These are phyloP conservation scores for Globisporangium alternatum DNA, from an alignment of 352 stramenopile species.

Conservation along the genomic window DNA sequence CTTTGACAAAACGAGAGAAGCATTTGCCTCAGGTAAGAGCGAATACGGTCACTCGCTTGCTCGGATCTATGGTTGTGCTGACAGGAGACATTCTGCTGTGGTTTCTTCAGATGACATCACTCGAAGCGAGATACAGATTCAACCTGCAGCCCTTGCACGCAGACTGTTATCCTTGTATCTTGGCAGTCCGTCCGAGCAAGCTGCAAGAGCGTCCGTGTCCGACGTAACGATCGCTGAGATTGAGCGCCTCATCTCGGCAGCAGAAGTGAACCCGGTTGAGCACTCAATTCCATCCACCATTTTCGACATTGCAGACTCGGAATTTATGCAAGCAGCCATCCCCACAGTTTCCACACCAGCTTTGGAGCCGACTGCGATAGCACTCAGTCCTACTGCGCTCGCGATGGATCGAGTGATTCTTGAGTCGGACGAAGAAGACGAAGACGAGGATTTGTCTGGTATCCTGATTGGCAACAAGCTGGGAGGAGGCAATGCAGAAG, in stretches of 20 bases:
- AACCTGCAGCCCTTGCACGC: constrained; percentile 18
- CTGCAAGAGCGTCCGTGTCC: constrained; percentile 15
- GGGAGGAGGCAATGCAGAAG: constrained; percentile 20
- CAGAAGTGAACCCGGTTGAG: neutral
- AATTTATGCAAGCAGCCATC: constrained; percentile 39
- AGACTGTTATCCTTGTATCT: constrained; percentile 24
- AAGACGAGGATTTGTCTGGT: constrained; percentile 22
- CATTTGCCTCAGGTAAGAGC: constrained; percentile 9
- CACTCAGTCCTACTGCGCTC: neutral
- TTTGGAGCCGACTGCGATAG: neutral
- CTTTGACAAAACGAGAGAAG: constrained; percentile 15
- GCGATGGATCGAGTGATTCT: neutral
- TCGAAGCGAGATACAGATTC: neutral
- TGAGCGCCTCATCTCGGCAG: constrained; percentile 13
- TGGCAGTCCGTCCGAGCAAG: neutral
- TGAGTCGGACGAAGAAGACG: constrained; percentile 20
- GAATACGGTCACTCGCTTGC: neutral
- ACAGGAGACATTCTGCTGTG: neutral
- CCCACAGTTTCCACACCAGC: neutral
- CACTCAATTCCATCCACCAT: constrained; percentile 25
- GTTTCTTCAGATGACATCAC: neutral
- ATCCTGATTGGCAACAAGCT: neutral
- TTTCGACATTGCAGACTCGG: constrained; percentile 56
- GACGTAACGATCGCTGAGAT: constrained; percentile 34
- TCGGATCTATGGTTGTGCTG: neutral